These are phyloP conservation scores for Miscanthus lutarioriparius DNA, from an alignment of 176 grass and related monocot genomes.

Conservation along the genomic window DNA sequence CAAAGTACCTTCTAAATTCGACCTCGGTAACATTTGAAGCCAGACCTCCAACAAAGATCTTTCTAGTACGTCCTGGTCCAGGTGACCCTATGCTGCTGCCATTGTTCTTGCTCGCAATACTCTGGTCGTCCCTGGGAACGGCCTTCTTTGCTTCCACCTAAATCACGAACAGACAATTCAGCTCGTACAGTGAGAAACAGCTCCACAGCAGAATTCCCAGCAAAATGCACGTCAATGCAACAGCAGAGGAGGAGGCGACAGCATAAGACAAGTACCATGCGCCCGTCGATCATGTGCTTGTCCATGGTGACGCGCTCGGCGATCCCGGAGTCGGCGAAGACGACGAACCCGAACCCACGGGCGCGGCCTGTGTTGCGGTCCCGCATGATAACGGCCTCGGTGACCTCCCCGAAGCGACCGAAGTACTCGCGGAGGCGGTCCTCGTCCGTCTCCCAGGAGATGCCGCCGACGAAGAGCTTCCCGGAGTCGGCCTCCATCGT, in stretches of 20 bases:
- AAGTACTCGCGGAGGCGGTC: slow-evolving; percentile 89
- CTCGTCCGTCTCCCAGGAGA: slow-evolving; percentile 98
- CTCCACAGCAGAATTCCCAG: slow-evolving; percentile 38
- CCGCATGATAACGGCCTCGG: slow-evolving; percentile 92
- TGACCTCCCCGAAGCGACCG: slow-evolving; percentile 76
- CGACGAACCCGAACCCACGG: slow-evolving; percentile 88
- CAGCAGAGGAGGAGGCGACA: neutral
- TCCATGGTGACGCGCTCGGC: slow-evolving; percentile 82
- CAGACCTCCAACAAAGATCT: slow-evolving; percentile 96
- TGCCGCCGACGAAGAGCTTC: slow-evolving; percentile 96
- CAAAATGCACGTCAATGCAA: slow-evolving; percentile 25
- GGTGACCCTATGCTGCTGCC: slow-evolving; percentile 61
- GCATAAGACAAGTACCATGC: slow-evolving; percentile 62
- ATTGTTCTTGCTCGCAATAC: slow-evolving; percentile 67
- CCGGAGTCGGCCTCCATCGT: slow-evolving; percentile 84
- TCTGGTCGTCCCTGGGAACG: slow-evolving; percentile 87
- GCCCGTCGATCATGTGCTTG: slow-evolving; percentile 94
- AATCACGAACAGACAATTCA: slow-evolving; percentile 25
- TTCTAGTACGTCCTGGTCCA: slow-evolving; percentile 74
- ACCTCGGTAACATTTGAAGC: slow-evolving; percentile 79
- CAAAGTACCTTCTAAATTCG: slow-evolving; percentile 91
- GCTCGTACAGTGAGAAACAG: slow-evolving; percentile 10
- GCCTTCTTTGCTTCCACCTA: slow-evolving; percentile 97
- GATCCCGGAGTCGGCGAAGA: slow-evolving; percentile 62
- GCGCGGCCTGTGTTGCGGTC: slow-evolving; percentile 91